phyloP scores from a whole-genome alignment of 257 asterid genomes.

The Buddleja alternifolia region DNA sequence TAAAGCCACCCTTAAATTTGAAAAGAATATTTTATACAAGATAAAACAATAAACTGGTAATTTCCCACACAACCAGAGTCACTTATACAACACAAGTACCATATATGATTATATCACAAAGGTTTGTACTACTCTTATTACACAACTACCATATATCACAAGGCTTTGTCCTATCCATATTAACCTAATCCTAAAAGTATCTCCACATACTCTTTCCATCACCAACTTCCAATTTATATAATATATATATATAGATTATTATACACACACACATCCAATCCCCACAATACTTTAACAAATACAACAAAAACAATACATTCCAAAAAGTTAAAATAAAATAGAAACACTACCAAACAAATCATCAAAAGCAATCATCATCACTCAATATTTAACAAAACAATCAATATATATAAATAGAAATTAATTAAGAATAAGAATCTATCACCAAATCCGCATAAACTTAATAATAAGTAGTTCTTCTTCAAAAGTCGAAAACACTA shows the following conservation, averaged over 20 bases:
- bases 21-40: too few relatives aligned
- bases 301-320: not conserved
- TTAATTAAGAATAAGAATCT: conserved; percentile 8
- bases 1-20: too few relatives aligned
- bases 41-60: too few relatives aligned
- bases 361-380: conserved; percentile 33
- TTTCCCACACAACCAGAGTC: too few relatives aligned
- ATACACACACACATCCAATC: too few relatives aligned
- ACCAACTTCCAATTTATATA: not conserved
- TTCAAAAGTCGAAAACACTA: not conserved
- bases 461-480: not conserved
- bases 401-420: not conserved
- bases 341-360: conserved; percentile 27
- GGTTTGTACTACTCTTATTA: too few relatives aligned
- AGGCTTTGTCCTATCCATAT: conserved; percentile 28
- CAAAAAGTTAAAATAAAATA: not conserved
- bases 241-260: too few relatives aligned
- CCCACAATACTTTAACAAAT: not conserved
- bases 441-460: not conserved
- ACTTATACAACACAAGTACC: too few relatives aligned
- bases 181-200: conserved; percentile 9
- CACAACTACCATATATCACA: conserved; percentile 14
- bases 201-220: conserved; percentile 17
- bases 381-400: conserved; percentile 24
- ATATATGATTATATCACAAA: too few relatives aligned